Conservation (phyloP, 768 basidiomycete species). For the Cystofilobasidium capitatum region DNA sequence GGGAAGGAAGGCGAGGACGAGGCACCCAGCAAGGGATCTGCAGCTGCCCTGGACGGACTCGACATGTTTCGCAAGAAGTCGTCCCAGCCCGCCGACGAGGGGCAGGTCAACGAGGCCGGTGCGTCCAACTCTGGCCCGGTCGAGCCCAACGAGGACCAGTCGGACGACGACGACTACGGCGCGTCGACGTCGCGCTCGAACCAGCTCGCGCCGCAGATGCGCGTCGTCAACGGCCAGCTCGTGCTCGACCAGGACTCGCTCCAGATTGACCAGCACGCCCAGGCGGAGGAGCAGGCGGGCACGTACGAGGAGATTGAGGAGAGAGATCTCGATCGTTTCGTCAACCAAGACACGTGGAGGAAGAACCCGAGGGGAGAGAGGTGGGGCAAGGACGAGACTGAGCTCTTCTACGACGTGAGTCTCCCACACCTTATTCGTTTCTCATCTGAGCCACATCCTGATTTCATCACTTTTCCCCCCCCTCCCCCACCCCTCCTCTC, state of each 20-base stretch:
- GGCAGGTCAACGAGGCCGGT: constrained; percentile 27
- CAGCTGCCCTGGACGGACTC: constrained; percentile 19
- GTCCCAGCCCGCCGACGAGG: constrained; percentile 18
- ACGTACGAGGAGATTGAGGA: constrained; percentile 51
- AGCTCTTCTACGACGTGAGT: constrained; percentile 72
- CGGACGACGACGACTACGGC: constrained; percentile 48
- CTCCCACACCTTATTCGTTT: not conserved
- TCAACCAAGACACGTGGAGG: constrained; percentile 61
- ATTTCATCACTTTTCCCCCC: not conserved
- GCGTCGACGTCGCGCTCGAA: constrained; percentile 53
- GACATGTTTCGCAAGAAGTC: not conserved
- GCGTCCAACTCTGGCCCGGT: not conserved
- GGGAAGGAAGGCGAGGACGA: constrained; percentile 17
- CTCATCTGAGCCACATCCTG: not conserved
- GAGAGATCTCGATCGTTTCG: constrained; percentile 67
- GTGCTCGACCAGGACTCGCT: constrained; percentile 78
- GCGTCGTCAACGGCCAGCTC: constrained; percentile 77
- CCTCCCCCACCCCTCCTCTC: not conserved
- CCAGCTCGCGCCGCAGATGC: constrained; percentile 70
- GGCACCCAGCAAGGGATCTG: constrained; percentile 35
- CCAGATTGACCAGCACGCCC: constrained; percentile 58
- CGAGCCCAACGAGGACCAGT: constrained; percentile 34
- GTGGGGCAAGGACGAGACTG: constrained; percentile 85
- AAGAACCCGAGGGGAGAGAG: constrained; percentile 68
- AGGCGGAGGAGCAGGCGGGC: constrained; percentile 45